A percentile compares a stretch with the other conserved stretches of the same genome.
These are phyloP conservation scores for Colletotrichum karsti DNA, from an alignment of 2,329 filamentous ascomycete genomes.

Conservation along the genomic window DNA sequence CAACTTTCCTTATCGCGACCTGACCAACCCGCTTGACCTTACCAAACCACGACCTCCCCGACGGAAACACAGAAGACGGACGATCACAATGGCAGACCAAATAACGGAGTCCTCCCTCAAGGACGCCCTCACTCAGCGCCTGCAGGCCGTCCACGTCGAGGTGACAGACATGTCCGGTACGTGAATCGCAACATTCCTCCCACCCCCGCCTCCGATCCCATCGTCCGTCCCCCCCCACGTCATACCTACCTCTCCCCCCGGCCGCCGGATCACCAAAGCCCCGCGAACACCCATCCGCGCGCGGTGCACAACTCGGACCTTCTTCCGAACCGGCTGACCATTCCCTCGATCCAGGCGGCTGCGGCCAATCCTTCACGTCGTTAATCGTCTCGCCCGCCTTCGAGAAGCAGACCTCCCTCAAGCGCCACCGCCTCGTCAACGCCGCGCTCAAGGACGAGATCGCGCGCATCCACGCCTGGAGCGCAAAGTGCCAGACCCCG, in stretches of 20 bases:
- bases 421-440: conserved; percentile 88
- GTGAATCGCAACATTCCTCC: too few relatives aligned
- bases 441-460: conserved; percentile 86
- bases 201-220: too few relatives aligned
- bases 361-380: conserved; percentile 68
- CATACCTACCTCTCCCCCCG: too few relatives aligned
- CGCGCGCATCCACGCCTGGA: conserved; percentile 92
- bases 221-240: conserved; percentile 20
- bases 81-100: conserved; percentile 56
- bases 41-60: neutral
- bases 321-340: neutral
- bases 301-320: neutral
- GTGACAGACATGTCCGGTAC: conserved; percentile 93
- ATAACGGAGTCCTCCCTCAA: conserved; percentile 80
- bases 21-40: too few relatives aligned
- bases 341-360: conserved; percentile 56
- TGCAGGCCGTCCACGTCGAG: conserved; percentile 82
- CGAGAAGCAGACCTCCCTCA: conserved; percentile 77
- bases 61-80: neutral
- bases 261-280: conserved; percentile 5
- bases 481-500: conserved; percentile 90
- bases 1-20: conserved; percentile 10
- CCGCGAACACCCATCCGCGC: neutral
- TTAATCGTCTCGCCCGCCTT: conserved; percentile 73
- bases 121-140: conserved; percentile 72